phyloP scores from a whole-genome alignment of 805 yeast species.

The Myxozyma mucilagina region DNA sequence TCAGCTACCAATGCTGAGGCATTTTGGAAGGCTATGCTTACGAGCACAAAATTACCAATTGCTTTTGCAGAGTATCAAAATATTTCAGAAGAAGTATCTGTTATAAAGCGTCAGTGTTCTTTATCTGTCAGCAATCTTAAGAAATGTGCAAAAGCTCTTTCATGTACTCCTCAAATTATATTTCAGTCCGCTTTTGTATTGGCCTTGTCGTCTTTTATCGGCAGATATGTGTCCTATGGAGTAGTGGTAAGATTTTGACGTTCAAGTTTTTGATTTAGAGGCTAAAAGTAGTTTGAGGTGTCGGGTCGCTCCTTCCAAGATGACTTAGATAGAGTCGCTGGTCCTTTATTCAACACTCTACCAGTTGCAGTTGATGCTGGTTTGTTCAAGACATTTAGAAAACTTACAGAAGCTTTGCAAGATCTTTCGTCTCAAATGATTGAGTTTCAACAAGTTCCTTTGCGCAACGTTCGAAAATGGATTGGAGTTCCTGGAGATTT shows the following conservation, averaged over 20 bases:
- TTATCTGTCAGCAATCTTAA: not conserved
- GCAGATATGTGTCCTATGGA: conserved; percentile 12
- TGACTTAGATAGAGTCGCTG: conserved; percentile 20
- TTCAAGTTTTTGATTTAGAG: not conserved
- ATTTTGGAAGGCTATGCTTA: conserved; percentile 15
- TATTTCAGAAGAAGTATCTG: not conserved
- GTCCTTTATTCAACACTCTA: conserved; percentile 32
- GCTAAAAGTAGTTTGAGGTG: conserved; percentile 1
- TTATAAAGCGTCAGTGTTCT: not conserved
- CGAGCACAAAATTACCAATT: not conserved
- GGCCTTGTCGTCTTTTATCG: conserved; percentile 10
- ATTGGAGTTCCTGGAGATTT: conserved; percentile 1
- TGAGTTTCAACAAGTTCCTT: conserved; percentile 27
- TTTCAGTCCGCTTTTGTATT: conserved; percentile 30
- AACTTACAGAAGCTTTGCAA: conserved; percentile 9
- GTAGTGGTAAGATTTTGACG: conserved; percentile 11
- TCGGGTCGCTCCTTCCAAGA: conserved; percentile 26
- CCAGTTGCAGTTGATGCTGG: conserved; percentile 21
- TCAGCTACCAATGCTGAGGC: not conserved
- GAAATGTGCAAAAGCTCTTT: conserved; percentile 6
- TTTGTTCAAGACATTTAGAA: not conserved
- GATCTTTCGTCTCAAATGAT: conserved; percentile 6
- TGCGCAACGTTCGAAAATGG: conserved; percentile 31
- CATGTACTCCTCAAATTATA: conserved; percentile 30
- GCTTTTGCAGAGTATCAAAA: not conserved